A percentile compares a stretch with the other conserved stretches of the same genome.
phyloP scores from a whole-genome alignment of 306 rosid species.

The Prunus persica region DNA sequence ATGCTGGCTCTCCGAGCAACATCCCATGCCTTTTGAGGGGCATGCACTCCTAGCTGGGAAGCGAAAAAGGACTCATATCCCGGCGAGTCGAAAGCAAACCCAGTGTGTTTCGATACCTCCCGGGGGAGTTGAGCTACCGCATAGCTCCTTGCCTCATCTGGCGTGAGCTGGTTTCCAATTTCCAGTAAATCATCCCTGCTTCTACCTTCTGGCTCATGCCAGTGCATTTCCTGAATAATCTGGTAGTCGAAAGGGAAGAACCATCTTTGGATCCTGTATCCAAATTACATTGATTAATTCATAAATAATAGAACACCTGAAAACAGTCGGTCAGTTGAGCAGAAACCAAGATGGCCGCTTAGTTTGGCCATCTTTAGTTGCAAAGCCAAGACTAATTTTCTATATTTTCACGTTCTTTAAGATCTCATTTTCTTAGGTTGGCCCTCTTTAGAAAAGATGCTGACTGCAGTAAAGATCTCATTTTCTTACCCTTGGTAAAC shows the following conservation, averaged over 20 bases:
- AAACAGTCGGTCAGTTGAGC: no score
- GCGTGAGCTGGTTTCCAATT: slow-evolving; percentile 58
- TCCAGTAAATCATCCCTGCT: slow-evolving; percentile 61
- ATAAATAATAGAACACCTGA: no score
- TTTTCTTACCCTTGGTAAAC: slow-evolving; percentile 77
- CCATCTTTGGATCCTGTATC: slow-evolving; percentile 87
- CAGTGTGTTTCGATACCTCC: slow-evolving; percentile 77
- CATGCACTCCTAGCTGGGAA: slow-evolving; percentile 66
- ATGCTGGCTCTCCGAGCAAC: slow-evolving; percentile 96
- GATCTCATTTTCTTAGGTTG: not conserved
- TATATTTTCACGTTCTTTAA: no score
- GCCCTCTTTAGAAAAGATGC: not conserved
- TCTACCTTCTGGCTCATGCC: slow-evolving; percentile 61
- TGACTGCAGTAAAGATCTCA: not conserved
- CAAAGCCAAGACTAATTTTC: not conserved
- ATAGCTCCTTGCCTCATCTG: slow-evolving; percentile 72
- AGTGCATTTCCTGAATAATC: slow-evolving; percentile 83
- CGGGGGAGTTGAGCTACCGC: slow-evolving; percentile 84
- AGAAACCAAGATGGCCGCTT: not conserved
- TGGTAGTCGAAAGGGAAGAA: slow-evolving; percentile 93
- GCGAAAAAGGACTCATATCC: slow-evolving; percentile 94
- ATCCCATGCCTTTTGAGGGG: slow-evolving; percentile 96
- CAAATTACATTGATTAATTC: not conserved
- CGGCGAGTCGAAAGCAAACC: slow-evolving; percentile 94
- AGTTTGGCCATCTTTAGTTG: not conserved